phyloP scores from a whole-genome alignment of 148 eudicot genomes.

The Simmondsia chinensis region DNA sequence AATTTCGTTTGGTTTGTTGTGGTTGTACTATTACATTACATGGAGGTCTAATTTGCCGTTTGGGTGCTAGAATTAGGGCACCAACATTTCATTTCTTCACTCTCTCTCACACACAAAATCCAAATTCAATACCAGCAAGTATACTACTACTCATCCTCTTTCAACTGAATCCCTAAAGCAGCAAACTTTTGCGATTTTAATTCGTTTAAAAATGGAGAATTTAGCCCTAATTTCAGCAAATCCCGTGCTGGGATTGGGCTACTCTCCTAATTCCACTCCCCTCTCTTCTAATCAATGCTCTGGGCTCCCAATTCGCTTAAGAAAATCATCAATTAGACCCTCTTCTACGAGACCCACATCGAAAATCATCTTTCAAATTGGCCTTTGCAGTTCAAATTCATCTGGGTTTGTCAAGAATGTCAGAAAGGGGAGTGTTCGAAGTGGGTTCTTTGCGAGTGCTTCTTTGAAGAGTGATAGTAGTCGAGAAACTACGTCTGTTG shows the following conservation, averaged over 20 bases:
- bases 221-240: constrained; percentile 29
- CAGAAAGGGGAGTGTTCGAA: constrained; percentile 16
- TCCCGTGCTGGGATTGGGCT: constrained; percentile 18
- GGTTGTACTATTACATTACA: too few relatives aligned
- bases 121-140: too few relatives aligned
- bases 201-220: constrained; percentile 37
- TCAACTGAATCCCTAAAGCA: too few relatives aligned
- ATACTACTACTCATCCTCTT: too few relatives aligned
- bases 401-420: background rate
- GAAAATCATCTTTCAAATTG: constrained; percentile 8
- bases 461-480: constrained; percentile 21
- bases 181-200: too few relatives aligned
- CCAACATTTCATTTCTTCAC: too few relatives aligned
- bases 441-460: constrained; percentile 46
- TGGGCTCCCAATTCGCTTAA: constrained; percentile 14
- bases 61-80: too few relatives aligned
- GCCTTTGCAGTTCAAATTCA: constrained; percentile 12
- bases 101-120: too few relatives aligned
- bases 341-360: constrained; percentile 17
- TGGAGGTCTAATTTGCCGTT: too few relatives aligned
- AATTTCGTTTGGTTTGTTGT: too few relatives aligned
- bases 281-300: constrained; percentile 12
- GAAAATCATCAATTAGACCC: constrained; percentile 5
- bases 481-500: constrained; percentile 57
- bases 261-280: constrained; percentile 13